A percentile compares a stretch with the other conserved stretches of the same genome.
Evolutionary conservation across 2,329 filamentous ascomycete genomes (phyloP).

Genomic region (Didymella glomerata): DNA sequence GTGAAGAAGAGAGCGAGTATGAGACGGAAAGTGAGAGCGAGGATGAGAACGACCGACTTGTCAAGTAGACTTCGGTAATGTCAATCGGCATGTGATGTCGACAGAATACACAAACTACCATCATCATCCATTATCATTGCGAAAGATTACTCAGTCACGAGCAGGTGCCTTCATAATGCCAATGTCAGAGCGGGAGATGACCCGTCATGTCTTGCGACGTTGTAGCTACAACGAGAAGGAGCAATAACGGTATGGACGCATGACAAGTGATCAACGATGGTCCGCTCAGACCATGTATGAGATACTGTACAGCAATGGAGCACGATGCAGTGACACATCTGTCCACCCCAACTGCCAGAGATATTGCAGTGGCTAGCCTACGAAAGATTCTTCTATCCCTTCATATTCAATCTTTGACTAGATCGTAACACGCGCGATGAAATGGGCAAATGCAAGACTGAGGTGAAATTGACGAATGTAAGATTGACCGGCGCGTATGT

Average conservation of each 20-base stretch:
- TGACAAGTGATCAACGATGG: neutral
- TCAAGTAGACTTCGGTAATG: slow-evolving; percentile 36
- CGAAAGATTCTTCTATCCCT: neutral
- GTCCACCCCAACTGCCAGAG: neutral
- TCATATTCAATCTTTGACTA: neutral
- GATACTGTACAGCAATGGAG: neutral
- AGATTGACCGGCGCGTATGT: slow-evolving; percentile 4
- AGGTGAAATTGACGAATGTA: neutral
- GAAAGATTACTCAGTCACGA: neutral
- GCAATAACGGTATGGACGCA: neutral
- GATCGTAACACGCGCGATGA: neutral
- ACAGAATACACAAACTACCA: neutral
- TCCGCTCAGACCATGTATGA: neutral
- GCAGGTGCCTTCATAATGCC: neutral
- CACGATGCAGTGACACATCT: neutral
- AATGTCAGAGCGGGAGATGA: neutral
- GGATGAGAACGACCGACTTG: slow-evolving; percentile 49
- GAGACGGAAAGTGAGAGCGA: slow-evolving; percentile 65
- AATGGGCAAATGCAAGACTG: slow-evolving; percentile 8
- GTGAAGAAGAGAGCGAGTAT: slow-evolving; percentile 64
- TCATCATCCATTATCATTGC: neutral
- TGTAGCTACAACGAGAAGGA: neutral
- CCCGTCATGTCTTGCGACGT: neutral
- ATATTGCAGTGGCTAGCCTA: neutral
- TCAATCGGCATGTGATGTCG: too few relatives aligned